Evolutionary conservation across 768 basidiomycete genomes (phyloP).

Genomic region (Termitomyces sp.): DNA sequence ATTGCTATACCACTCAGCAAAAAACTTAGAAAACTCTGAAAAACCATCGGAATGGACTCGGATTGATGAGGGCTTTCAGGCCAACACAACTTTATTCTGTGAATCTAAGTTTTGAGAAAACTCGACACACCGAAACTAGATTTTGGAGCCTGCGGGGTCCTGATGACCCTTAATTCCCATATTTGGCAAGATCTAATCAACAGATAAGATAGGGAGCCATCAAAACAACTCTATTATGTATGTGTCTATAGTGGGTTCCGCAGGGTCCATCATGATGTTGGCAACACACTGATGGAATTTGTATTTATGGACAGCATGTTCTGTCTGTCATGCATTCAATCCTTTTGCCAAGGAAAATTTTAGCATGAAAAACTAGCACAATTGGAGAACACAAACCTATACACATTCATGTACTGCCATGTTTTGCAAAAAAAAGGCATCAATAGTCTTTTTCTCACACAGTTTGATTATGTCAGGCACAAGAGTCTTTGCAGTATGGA

Average conservation of each 20-base stretch:
- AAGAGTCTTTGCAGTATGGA: constrained; percentile 11
- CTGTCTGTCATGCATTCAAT: neutral
- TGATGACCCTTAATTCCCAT: neutral
- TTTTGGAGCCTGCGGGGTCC: neutral
- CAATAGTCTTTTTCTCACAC: constrained; percentile 9
- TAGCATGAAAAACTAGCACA: too few relatives aligned
- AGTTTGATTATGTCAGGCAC: constrained; percentile 10
- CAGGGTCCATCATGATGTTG: neutral
- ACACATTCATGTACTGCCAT: too few relatives aligned
- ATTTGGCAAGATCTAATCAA: neutral
- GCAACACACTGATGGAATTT: neutral
- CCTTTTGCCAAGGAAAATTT: neutral
- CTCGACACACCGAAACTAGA: neutral
- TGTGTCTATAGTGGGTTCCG: neutral
- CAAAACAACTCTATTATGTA: neutral
- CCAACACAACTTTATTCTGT: too few relatives aligned
- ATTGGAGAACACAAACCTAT: too few relatives aligned
- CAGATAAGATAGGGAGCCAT: neutral
- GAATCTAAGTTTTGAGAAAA: neutral
- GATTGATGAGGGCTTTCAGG: neutral
- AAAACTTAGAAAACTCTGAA: neutral
- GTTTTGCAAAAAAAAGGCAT: constrained; percentile 11
- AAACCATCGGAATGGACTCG: too few relatives aligned
- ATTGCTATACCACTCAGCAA: neutral
- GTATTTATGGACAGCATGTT: neutral